Evolutionary conservation across 169 alveolate genomes (phyloP).

Genomic region (Babesia bigemina): DNA sequence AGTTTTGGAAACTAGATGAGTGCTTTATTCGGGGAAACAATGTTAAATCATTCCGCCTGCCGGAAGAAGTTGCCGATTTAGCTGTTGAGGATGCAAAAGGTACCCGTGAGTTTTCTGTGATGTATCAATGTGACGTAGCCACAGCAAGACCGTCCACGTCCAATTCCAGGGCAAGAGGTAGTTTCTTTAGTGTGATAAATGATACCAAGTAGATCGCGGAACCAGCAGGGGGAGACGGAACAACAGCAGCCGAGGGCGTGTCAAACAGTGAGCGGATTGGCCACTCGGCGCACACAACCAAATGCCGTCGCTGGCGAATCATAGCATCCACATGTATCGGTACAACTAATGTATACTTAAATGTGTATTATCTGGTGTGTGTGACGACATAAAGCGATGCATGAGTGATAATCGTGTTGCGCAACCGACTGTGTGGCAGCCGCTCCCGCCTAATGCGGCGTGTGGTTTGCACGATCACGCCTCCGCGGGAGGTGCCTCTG

Average conservation of each 20-base stretch:
- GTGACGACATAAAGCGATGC: too few relatives aligned
- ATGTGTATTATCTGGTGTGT: too few relatives aligned
- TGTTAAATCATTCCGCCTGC: slow-evolving; percentile 81
- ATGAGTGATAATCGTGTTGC: not conserved
- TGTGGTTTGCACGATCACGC: not conserved
- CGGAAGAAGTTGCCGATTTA: slow-evolving; percentile 77
- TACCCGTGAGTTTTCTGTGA: slow-evolving; percentile 46
- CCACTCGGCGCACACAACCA: slow-evolving; percentile 1
- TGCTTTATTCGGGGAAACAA: slow-evolving; percentile 85
- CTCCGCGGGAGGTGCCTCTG: not conserved
- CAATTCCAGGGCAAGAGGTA: slow-evolving; percentile 35
- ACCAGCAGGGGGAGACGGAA: slow-evolving; percentile 27
- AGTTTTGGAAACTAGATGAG: slow-evolving; percentile 80
- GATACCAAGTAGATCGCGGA: slow-evolving; percentile 9
- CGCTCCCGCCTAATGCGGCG: not conserved
- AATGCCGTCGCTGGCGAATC: not conserved
- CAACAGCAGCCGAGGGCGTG: slow-evolving; percentile 10
- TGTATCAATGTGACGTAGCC: too few relatives aligned
- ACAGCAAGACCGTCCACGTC: slow-evolving; percentile 17
- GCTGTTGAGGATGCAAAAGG: slow-evolving; percentile 79
- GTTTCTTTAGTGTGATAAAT: too few relatives aligned
- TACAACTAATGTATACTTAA: too few relatives aligned
- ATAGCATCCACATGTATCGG: too few relatives aligned
- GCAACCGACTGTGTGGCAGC: slow-evolving; percentile 26
- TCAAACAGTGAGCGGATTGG: not conserved